Conservation (phyloP, 257 asterid species). For the Striga asiatica region DNA sequence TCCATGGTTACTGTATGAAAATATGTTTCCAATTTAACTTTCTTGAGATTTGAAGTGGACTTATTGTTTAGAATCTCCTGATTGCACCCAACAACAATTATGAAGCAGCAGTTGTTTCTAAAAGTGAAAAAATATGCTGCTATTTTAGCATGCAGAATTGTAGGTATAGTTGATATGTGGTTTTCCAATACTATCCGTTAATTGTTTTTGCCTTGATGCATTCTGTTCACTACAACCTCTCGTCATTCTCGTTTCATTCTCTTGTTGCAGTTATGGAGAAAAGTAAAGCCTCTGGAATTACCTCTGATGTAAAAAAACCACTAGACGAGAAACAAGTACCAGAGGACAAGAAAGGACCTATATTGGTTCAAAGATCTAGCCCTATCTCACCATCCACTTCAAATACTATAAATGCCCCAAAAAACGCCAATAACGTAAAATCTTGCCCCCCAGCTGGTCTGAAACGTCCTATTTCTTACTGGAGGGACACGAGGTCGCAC, state of each 20-base stretch:
- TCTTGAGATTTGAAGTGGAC: conserved; percentile 7
- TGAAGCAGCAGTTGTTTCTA: too few relatives aligned
- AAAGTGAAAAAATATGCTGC: too few relatives aligned
- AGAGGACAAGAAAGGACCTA: conserved; percentile 24
- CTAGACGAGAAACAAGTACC: conserved; percentile 24
- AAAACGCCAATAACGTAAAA: conserved; percentile 26
- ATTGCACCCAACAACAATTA: too few relatives aligned
- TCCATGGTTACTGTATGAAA: conserved; percentile 8
- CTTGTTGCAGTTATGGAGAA: conserved; percentile 28
- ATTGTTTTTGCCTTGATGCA: not conserved
- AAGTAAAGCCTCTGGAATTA: conserved; percentile 18
- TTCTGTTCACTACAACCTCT: not conserved
- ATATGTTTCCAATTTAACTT: too few relatives aligned
- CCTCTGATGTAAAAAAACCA: conserved; percentile 24
- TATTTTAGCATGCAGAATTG: too few relatives aligned
- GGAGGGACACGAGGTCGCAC: conserved; percentile 93
- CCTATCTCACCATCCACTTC: conserved; percentile 37
- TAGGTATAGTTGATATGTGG: too few relatives aligned
- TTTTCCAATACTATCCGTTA: too few relatives aligned
- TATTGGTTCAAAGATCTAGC: conserved; percentile 26
- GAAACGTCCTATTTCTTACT: conserved; percentile 68
- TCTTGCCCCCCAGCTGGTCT: conserved; percentile 56
- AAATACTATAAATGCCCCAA: conserved; percentile 27
- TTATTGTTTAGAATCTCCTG: not conserved
- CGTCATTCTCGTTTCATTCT: conserved; percentile 14